phyloP scores from a whole-genome alignment of 257 asterid species.

The Datura wrightii region DNA sequence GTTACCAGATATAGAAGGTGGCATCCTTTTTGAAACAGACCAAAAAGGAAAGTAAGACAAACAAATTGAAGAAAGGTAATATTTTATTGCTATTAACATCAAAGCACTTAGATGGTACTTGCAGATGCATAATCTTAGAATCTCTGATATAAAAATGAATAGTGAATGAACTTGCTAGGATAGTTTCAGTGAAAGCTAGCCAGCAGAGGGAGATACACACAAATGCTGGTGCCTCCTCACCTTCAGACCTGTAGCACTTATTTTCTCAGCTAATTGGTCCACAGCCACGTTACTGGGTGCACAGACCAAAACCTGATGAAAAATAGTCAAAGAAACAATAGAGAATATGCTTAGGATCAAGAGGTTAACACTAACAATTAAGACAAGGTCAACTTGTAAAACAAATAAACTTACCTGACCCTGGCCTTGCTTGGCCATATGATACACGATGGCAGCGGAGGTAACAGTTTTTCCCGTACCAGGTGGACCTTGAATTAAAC shows the following conservation, averaged over 20 bases:
- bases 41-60: too few species aligned
- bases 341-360: not conserved
- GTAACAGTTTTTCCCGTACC: slow-evolving; percentile 99
- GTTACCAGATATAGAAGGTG: too few species aligned
- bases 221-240: slow-evolving; percentile 42
- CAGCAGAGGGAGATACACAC: slow-evolving; percentile 1
- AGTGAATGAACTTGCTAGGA: not conserved
- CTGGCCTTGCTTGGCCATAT: slow-evolving; percentile 99
- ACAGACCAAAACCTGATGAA: slow-evolving; percentile 87
- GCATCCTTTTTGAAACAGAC: too few species aligned
- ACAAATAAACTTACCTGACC: slow-evolving; percentile 68
- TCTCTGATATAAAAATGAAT: not conserved
- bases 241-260: slow-evolving; percentile 98
- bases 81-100: too few species aligned
- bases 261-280: slow-evolving; percentile 98
- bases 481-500: slow-evolving; percentile 98
- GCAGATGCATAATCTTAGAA: not conserved
- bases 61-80: too few species aligned
- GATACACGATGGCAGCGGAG: slow-evolving; percentile 97
- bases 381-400: not conserved
- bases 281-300: slow-evolving; percentile 99
- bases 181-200: not conserved
- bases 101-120: too few species aligned
- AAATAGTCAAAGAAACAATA: slow-evolving; percentile 30
- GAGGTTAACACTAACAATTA: not conserved